Conservation (phyloP, 345 rosid genomes). For the Camelina laxa region DNA sequence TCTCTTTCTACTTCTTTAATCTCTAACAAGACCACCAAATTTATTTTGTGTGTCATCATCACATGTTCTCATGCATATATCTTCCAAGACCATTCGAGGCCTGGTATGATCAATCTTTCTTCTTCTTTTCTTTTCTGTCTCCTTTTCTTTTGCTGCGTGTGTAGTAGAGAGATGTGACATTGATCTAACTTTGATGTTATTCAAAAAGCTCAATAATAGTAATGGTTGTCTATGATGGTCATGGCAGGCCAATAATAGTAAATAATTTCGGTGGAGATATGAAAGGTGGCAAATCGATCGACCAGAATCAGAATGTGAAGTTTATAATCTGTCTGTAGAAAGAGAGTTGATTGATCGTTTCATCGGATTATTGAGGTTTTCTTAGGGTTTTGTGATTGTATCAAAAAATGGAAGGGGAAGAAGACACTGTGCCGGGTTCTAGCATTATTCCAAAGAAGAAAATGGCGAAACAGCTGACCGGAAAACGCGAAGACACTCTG, state of each 20-base stretch:
- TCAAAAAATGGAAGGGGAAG: conserved; percentile 36
- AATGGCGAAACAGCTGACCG: conserved; percentile 87
- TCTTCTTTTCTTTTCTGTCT: background rate
- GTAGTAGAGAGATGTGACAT: background rate
- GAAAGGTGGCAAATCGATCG: conserved; percentile 24
- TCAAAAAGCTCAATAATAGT: background rate
- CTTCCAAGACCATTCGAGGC: background rate
- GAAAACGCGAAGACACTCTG: conserved; percentile 76
- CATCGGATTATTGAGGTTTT: conserved; percentile 4
- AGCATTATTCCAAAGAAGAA: conserved; percentile 54
- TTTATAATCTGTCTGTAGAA: conserved; percentile 49
- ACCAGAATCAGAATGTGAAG: conserved; percentile 18
- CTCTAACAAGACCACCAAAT: conserved; percentile 24
- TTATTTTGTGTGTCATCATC: background rate
- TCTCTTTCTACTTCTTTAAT: conserved; percentile 11
- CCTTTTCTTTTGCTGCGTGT: background rate
- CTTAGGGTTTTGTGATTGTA: conserved; percentile 11
- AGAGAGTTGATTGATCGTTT: conserved; percentile 11
- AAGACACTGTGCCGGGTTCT: conserved; percentile 1
- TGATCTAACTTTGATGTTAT: conserved; percentile 27
- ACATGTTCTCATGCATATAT: conserved; percentile 7
- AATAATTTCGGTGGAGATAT: conserved; percentile 10
- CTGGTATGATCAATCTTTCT: conserved; percentile 10
- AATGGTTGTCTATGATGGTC: background rate
- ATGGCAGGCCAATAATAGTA: conserved; percentile 11